phyloP scores from a whole-genome alignment of 2,329 filamentous ascomycete genomes.

The Trichophaea hybrida region DNA sequence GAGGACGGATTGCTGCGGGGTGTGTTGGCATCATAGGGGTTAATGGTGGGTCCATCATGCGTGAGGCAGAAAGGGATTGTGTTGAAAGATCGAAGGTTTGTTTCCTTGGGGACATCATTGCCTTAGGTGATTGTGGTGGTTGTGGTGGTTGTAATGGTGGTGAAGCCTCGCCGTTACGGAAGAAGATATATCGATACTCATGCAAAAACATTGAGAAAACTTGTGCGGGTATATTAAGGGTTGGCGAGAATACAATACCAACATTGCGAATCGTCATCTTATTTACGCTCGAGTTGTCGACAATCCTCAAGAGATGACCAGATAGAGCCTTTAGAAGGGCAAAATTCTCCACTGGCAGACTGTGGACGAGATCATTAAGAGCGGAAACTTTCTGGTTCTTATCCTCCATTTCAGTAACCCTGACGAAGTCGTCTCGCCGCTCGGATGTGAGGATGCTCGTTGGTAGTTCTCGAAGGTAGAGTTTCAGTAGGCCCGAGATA shows the following conservation, averaged over 20 bases:
- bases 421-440: slow-evolving; percentile 74
- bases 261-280: slow-evolving; percentile 98
- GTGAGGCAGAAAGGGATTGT: slow-evolving; percentile 6
- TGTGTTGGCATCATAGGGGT: slow-evolving; percentile 17
- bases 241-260: slow-evolving; percentile 94
- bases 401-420: slow-evolving; percentile 54
- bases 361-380: slow-evolving; percentile 63
- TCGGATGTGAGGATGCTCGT: slow-evolving; percentile 83
- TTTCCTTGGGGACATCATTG: slow-evolving; percentile 21
- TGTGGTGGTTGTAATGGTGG: slow-evolving; percentile 32
- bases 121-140: slow-evolving; percentile 30
- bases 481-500: slow-evolving; percentile 81
- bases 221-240: slow-evolving; percentile 86
- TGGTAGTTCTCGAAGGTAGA: slow-evolving; percentile 84
- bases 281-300: slow-evolving; percentile 77
- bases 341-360: slow-evolving; percentile 65
- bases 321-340: slow-evolving; percentile 72
- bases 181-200: slow-evolving; percentile 77
- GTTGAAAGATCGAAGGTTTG: slow-evolving; percentile 25
- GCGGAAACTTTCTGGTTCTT: slow-evolving; percentile 60
- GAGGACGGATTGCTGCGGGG: slow-evolving; percentile 14
- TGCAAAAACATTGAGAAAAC: slow-evolving; percentile 89
- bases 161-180: slow-evolving; percentile 48
- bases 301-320: slow-evolving; percentile 78
- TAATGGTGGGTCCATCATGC: slow-evolving; percentile 16